A percentile compares a stretch with the other conserved stretches of the same genome.
Evolutionary conservation across 495 filamentous ascomycete genomes (phyloP).

Genomic region (Penicillium atrosanguineum): DNA sequence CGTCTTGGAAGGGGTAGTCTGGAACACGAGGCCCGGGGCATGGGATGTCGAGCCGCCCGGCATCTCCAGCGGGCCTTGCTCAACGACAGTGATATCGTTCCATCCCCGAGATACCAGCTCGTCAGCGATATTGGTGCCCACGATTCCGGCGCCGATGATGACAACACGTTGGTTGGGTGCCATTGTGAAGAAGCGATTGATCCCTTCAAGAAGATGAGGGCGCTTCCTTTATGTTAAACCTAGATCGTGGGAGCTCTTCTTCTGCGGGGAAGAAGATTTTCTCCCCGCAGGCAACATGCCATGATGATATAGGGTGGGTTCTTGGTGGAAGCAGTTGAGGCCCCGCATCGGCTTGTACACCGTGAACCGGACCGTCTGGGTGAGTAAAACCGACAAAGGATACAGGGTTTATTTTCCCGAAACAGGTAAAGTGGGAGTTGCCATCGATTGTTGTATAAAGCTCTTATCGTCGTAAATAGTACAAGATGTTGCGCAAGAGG

Average conservation of each 20-base stretch:
- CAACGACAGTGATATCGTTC: conserved; percentile 51
- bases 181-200: conserved; percentile 16
- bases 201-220: conserved; percentile 7
- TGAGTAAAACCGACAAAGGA: conserved; percentile 16
- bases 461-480: too few species aligned
- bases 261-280: conserved; percentile 13
- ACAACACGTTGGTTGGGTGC: conserved; percentile 35
- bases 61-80: conserved; percentile 50
- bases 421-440: conserved; percentile 7
- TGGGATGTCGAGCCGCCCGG: conserved; percentile 54
- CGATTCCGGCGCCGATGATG: conserved; percentile 54
- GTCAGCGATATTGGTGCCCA: conserved; percentile 52
- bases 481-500: background rate
- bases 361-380: conserved; percentile 4
- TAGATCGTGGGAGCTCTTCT: background rate
- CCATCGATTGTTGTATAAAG: background rate
- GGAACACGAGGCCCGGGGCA: conserved; percentile 52
- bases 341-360: conserved; percentile 19
- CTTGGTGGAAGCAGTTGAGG: conserved; percentile 3
- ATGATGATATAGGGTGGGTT: conserved; percentile 8
- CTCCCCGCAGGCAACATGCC: conserved; percentile 14
- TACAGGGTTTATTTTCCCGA: conserved; percentile 9
- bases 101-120: conserved; percentile 51
- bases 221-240: conserved; percentile 7
- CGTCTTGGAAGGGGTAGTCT: conserved; percentile 48